Base-by-base conservation (phyloP, 2,329 filamentous ascomycete species). In the Chalara sp. region DNA sequence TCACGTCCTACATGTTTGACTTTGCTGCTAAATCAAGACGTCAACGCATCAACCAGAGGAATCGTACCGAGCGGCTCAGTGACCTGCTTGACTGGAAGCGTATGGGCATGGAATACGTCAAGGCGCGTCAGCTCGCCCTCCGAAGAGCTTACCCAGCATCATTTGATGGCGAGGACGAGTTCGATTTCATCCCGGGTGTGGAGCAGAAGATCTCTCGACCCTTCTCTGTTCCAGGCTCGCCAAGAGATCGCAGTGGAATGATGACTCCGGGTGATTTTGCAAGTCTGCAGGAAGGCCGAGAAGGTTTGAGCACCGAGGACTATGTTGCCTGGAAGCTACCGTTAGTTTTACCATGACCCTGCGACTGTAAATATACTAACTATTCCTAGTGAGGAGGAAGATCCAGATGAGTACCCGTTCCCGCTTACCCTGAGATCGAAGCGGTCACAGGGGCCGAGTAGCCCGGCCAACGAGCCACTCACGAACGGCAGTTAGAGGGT, bases 201-300 rank as follows among this genome's bases (percentile, higher is more conserved):
- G 92, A 96, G 62, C 86, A 91, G 66, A 99, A 97, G 83, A 91
- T 99, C 65, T 92, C 90, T 8, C 80, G 93, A 46, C 93, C 93
- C 6, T 84, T 97, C 70, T 96, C 90, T 3, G 90, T 95, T 47
- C 93, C 93, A 2, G 93, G 93, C 6, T 96, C 90, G 13, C 93
- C 93, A 7, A 80, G 91, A 55, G 91, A 96, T 66, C 81, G 90
- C 33, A 86, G 86, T 42, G 93, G 93, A 49, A 96, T 96, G 90
- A 97, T 99, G 93, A 99, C 93, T 1, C 93, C 93, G 6, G 93
- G 93, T 44, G 93, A 99, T 69, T 97, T 97, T 76, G 93, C 90
- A 31, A 96, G 89, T 60, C 75, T 99, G 50, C 93, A 97, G 70
- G 93, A 99, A 70, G 89, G 90, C 43, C 86, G 86, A 42, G 93